Percentiles rank a stretch among this genome's conserved stretches.
Evolutionary conservation across 306 rosid species (phyloP).

Genomic region (Nissolia schottii): DNA sequence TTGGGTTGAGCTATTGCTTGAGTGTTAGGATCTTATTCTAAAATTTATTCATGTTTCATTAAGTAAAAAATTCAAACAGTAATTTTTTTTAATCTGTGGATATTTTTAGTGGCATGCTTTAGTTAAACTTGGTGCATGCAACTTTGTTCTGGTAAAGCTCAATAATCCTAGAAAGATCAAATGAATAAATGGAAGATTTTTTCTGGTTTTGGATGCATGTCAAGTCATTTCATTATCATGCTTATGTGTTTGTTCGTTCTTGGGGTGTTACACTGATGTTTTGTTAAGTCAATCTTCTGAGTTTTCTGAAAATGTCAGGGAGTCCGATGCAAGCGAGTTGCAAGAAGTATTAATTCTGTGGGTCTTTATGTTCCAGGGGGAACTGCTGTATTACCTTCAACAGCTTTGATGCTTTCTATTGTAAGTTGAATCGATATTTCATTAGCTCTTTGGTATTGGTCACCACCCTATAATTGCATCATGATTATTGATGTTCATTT

Average conservation of each 20-base stretch:
- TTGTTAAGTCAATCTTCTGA: background rate
- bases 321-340: constrained; percentile 80
- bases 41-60: background rate
- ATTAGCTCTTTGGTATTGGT: background rate
- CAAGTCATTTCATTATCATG: background rate
- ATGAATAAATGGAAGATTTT: background rate
- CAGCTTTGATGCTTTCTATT: constrained; percentile 84
- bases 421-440: constrained; percentile 44
- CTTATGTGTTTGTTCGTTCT: background rate
- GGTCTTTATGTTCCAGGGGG: constrained; percentile 95
- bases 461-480: background rate
- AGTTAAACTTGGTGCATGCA: background rate
- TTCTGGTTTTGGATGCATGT: background rate
- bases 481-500: background rate
- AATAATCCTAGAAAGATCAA: background rate
- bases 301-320: constrained; percentile 49
- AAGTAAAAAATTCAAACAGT: background rate
- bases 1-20: background rate
- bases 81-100: background rate
- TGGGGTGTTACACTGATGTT: background rate
- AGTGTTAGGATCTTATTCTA: background rate
- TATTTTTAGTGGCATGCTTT: background rate
- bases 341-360: constrained; percentile 83
- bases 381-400: constrained; percentile 89
- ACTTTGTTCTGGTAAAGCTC: background rate